Percentiles rank a stretch among this genome's conserved stretches.
phyloP scores from a whole-genome alignment of 108 stramenopile genomes.

The Skeletonema menzelii region DNA sequence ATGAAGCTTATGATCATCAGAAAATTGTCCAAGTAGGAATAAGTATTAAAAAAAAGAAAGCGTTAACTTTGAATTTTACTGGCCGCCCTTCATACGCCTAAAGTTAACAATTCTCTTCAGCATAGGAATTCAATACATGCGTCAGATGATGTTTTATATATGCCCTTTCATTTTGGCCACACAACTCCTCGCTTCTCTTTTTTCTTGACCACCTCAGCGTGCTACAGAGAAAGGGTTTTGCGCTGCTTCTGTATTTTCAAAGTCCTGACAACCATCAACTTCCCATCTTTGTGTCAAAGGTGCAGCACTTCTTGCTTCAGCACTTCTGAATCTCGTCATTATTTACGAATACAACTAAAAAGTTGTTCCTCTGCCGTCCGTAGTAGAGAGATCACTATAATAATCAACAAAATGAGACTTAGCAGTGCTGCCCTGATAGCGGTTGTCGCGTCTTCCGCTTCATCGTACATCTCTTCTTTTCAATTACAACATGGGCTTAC shows the following conservation, averaged over 20 bases:
- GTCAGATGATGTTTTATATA: not conserved
- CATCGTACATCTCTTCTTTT: not conserved
- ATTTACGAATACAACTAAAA: not conserved
- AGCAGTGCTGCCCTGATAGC: constrained; percentile 1
- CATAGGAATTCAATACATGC: constrained; percentile 1
- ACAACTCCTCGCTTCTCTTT: not conserved
- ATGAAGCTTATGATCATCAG: too few species aligned
- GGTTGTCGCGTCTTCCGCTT: not conserved
- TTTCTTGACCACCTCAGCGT: not conserved
- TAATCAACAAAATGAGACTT: not conserved
- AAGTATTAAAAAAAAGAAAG: too few species aligned
- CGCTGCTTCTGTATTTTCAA: not conserved
- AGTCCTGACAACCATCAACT: not conserved
- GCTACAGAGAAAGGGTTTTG: not conserved
- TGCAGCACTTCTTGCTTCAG: not conserved
- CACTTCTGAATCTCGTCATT: not conserved
- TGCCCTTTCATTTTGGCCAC: not conserved
- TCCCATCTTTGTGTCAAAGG: not conserved
- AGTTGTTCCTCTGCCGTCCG: not conserved
- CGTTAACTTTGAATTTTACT: too few species aligned
- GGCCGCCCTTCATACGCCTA: not conserved
- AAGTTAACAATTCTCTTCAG: not conserved
- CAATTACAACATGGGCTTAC: not conserved
- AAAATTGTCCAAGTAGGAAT: too few species aligned
- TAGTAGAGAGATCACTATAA: not conserved